phyloP scores from a whole-genome alignment of 257 asterid species.

The Scutellaria galericulata region DNA sequence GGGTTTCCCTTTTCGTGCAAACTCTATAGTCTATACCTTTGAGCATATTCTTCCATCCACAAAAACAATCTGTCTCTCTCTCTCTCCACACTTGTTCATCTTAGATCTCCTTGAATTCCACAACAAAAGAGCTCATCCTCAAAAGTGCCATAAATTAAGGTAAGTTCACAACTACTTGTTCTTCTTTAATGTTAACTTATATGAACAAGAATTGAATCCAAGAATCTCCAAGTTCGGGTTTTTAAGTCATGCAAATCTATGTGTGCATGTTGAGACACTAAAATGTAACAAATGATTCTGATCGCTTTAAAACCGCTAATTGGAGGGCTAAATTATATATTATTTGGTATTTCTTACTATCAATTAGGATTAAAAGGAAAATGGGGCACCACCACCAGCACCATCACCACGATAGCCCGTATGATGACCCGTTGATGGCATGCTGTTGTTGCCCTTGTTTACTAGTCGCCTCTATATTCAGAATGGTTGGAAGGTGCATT shows the following conservation, averaged over 20 bases:
- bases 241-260: no score
- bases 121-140: slow-evolving; percentile 12
- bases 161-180: background rate
- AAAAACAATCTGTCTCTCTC: background rate
- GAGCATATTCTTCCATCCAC: background rate
- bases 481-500: slow-evolving; percentile 49
- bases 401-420: slow-evolving; percentile 29
- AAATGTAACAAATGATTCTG: no score
- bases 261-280: no score
- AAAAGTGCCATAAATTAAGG: background rate
- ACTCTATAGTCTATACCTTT: background rate
- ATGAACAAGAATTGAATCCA: background rate
- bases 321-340: no score
- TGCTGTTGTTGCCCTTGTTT: slow-evolving; percentile 56
- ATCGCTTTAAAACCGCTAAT: no score
- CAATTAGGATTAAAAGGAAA: background rate
- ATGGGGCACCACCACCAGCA: slow-evolving; percentile 45
- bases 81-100: background rate
- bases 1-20: background rate
- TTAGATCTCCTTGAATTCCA: slow-evolving; percentile 23
- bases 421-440: slow-evolving; percentile 39
- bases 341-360: no score
- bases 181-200: no score
- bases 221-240: background rate
- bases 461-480: slow-evolving; percentile 39